Conservation (phyloP, 164 flowering plant species). For the Annona squamosa region DNA sequence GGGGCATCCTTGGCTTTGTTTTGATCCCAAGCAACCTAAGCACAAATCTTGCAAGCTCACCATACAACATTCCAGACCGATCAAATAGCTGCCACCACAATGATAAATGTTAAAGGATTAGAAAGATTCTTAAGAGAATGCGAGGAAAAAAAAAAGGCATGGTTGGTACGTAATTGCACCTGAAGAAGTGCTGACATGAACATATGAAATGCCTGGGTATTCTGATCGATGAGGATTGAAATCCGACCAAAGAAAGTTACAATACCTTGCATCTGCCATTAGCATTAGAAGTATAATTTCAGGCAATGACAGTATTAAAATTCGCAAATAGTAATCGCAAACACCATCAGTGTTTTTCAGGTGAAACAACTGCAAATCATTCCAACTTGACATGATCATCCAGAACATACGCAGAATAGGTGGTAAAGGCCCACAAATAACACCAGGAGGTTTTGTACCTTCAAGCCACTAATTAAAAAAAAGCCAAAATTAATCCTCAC, state of each 20-base stretch:
- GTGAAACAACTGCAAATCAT: background rate
- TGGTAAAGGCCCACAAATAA: too few relatives aligned
- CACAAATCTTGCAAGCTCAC: slow-evolving; percentile 92
- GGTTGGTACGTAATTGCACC: slow-evolving; percentile 28
- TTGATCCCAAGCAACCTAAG: slow-evolving; percentile 69
- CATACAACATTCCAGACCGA: slow-evolving; percentile 75
- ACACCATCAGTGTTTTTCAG: background rate
- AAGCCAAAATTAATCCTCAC: too few relatives aligned
- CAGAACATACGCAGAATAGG: background rate
- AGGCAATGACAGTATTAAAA: background rate
- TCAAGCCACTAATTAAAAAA: too few relatives aligned
- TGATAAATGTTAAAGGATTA: background rate
- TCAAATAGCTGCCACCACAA: slow-evolving; percentile 67
- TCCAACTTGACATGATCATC: background rate
- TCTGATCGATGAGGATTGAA: slow-evolving; percentile 78
- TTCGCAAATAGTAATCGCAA: background rate
- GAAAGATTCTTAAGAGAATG: background rate
- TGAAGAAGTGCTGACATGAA: slow-evolving; percentile 93
- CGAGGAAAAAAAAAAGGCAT: background rate
- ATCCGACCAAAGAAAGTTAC: slow-evolving; percentile 82
- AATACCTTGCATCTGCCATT: slow-evolving; percentile 84
- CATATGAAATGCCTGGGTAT: slow-evolving; percentile 91
- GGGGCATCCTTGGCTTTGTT: slow-evolving; percentile 54
- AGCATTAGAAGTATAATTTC: background rate
- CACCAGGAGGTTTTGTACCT: too few relatives aligned